Evolutionary conservation across 306 rosid genomes (phyloP), one percentile per base, ranked within the genome.

Genomic region (Astragalus membranaceus): DNA sequence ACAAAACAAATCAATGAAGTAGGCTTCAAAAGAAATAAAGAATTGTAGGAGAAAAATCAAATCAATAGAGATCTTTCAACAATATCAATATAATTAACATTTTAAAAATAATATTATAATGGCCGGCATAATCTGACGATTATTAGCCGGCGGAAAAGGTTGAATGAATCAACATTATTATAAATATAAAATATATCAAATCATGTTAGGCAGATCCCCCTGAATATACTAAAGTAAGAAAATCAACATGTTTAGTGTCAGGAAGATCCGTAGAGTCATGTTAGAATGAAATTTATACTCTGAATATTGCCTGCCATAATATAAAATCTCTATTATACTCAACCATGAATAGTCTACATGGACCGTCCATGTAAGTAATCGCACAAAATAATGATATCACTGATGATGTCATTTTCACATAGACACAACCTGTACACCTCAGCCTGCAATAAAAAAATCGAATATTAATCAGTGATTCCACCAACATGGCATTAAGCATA

Each of bases 171-270:
- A 33, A 57, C 20, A 56, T 56, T 56, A 30, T 53, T 53, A 55
- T n/a, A n/a, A n/a, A n/a, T n/a, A n/a, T n/a, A n/a, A n/a, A n/a
- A n/a, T n/a, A n/a, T n/a, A 32, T 32, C 63, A 30, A 56, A 56
- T 56, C 42, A n/a, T 56, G 12, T 54, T 20, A 7, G 13, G 44
- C 8, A 8, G 47, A 10, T 32, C 7, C 9, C 48, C 7, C 9
- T 60, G 29, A 58, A 58, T 60, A 15, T 7, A 39, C 9, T 39
- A 8, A 59, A 16, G 8, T 1, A 76, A 62, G 29, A 6, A 35
- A 39, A 75, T 10, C 50, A 61, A 51, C 65, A 23, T 42, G 72
- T 69, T 60, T 51, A 60, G 65, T 69, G 65, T 60, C 59, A 77
- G 60, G 52, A 77, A 69, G 54, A n/a, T 68, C 3, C 51, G 49